Evolutionary conservation across 2,329 filamentous ascomycete species (phyloP), one percentile per base, ranked within the genome.

Genomic region (Septoria petroselini): DNA sequence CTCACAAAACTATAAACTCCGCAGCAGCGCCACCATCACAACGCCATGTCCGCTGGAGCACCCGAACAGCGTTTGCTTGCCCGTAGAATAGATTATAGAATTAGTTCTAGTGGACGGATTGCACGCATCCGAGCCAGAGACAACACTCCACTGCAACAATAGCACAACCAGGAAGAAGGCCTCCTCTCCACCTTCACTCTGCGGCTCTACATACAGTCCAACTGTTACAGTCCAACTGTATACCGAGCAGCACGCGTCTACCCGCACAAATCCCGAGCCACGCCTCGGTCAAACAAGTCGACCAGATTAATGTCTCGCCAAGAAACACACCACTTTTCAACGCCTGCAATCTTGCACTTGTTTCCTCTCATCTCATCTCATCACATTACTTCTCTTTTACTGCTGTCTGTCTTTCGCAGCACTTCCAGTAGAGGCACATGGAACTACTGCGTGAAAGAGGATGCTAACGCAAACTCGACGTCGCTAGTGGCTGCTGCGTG

Each of bases 381-480:
- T n/a, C n/a, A n/a, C n/a, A n/a, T n/a, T n/a, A n/a, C n/a, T n/a
- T n/a, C n/a, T n/a, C n/a, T n/a, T n/a, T n/a, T n/a, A n/a, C 46
- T 47, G 33, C 44, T 33, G 38, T 17, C 30, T 41, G 35, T 21
- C 35, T 41, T 23, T 19, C 33, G 11, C 30, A 45, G 25, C 5
- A 9, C 43, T 46, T 14, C 25, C n/a, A n/a, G n/a, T n/a, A n/a
- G n/a, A n/a, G n/a, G n/a, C n/a, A n/a, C n/a, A n/a, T n/a, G n/a
- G n/a, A n/a, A n/a, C n/a, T n/a, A n/a, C n/a, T n/a, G 45, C 30
- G 23, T 25, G 34, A 15, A 48, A 46, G 51, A 46, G 46, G 50
- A 47, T n/a, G 52, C 37, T 38, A 53, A 41, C 51, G 39, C 39
- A 48, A 45, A 29, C 34, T 42, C 46, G 40, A 44, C 46, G 45